phyloP scores from a whole-genome alignment of 176 grass and related monocot genomes.

The Paspalum notatum region DNA sequence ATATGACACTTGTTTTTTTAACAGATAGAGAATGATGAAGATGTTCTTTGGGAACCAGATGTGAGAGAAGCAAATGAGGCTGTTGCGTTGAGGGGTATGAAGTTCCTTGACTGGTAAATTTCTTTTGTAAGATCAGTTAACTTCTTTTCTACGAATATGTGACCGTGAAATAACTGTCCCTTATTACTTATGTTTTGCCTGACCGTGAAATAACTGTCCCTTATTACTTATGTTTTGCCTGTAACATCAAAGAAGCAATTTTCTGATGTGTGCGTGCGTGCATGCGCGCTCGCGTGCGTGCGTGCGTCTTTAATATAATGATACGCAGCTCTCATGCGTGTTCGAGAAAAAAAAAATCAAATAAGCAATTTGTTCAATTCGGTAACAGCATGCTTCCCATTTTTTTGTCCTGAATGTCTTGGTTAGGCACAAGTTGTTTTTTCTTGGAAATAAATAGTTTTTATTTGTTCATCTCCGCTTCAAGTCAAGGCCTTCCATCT shows the following conservation, averaged over 20 bases:
- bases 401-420: background rate
- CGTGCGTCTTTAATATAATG: too few relatives aligned
- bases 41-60: constrained; percentile 81
- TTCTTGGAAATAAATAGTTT: background rate
- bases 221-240: background rate
- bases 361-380: background rate
- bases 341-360: background rate
- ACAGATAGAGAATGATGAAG: constrained; percentile 91
- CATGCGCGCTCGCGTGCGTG: too few relatives aligned
- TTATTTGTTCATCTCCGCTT: constrained; percentile 5
- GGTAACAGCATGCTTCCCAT: background rate
- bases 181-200: background rate
- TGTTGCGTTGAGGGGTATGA: constrained; percentile 69
- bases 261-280: too few relatives aligned
- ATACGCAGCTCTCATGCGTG: too few relatives aligned
- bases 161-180: background rate
- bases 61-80: constrained; percentile 83
- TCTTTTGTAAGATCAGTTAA: constrained; percentile 12
- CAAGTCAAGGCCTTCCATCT: background rate
- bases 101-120: constrained; percentile 87
- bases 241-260: background rate
- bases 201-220: background rate
- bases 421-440: background rate
- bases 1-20: background rate
- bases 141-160: background rate